Evolutionary conservation across 2,329 filamentous ascomycete species (phyloP).

Genomic region (Alternaria dauci): DNA sequence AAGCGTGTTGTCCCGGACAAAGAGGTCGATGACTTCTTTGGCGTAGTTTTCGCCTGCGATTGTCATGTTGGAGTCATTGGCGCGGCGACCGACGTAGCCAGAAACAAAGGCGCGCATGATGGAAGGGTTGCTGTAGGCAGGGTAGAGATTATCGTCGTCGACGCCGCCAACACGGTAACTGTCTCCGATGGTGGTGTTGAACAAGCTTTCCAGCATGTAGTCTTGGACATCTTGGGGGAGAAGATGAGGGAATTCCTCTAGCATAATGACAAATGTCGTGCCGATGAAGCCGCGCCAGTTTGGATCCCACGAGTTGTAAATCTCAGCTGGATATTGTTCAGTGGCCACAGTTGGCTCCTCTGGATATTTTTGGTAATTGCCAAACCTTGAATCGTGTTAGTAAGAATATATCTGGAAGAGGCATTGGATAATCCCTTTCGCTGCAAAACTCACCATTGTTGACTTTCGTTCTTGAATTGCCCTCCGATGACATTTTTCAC

Average conservation of each 20-base stretch:
- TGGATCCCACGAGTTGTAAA: slow-evolving; percentile 68
- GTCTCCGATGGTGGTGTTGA: slow-evolving; percentile 66
- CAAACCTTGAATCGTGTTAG: slow-evolving; percentile 47
- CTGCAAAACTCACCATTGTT: slow-evolving; percentile 61
- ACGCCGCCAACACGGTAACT: slow-evolving; percentile 68
- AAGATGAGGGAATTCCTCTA: slow-evolving; percentile 66
- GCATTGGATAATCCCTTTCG: too few relatives aligned
- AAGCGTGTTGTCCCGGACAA: slow-evolving; percentile 63
- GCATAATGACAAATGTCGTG: slow-evolving; percentile 65
- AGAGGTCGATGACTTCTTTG: slow-evolving; percentile 64
- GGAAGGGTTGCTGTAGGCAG: slow-evolving; percentile 67
- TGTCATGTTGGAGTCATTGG: slow-evolving; percentile 68
- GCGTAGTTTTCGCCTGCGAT: slow-evolving; percentile 65
- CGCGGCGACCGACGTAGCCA: slow-evolving; percentile 65
- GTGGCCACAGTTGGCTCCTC: slow-evolving; percentile 67
- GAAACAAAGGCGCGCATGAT: slow-evolving; percentile 70
- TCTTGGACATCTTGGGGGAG: slow-evolving; percentile 51
- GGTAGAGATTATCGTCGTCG: slow-evolving; percentile 68
- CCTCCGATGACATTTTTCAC: slow-evolving; percentile 62
- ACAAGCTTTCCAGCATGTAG: slow-evolving; percentile 63
- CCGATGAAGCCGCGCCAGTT: slow-evolving; percentile 72
- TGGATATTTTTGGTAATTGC: slow-evolving; percentile 63
- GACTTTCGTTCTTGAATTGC: slow-evolving; percentile 61
- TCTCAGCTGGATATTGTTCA: slow-evolving; percentile 57
- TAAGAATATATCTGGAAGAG: background rate